phyloP scores from a whole-genome alignment of 805 yeast genomes.

The Teunomyces funiuensis region DNA sequence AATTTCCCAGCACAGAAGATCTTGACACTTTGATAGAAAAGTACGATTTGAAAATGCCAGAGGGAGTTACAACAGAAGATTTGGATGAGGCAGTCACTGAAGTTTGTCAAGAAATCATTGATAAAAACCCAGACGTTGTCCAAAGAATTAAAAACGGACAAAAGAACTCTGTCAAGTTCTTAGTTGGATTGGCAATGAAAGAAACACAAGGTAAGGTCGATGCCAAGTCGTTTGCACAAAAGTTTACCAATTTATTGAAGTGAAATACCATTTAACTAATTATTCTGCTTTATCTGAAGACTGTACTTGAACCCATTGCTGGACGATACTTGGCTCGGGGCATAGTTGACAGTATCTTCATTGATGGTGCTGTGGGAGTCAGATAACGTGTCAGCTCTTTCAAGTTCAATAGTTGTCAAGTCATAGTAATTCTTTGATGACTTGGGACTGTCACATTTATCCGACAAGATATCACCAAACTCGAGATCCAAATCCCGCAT shows the following conservation, averaged over 20 bases:
- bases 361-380: neutral
- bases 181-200: conserved; percentile 86
- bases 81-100: conserved; percentile 32
- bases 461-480: conserved; percentile 13
- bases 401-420: neutral
- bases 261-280: neutral
- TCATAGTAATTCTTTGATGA: neutral
- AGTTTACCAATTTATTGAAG: conserved; percentile 23
- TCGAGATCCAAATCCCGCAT: conserved; percentile 16
- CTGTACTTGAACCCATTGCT: conserved; percentile 14
- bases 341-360: neutral
- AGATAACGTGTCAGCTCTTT: neutral
- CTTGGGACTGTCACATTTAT: conserved; percentile 4
- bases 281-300: conserved; percentile 13
- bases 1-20: conserved; percentile 31
- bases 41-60: conserved; percentile 45
- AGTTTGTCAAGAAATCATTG: conserved; percentile 48
- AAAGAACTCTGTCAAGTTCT: conserved; percentile 66
- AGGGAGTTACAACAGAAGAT: conserved; percentile 29
- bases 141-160: conserved; percentile 56
- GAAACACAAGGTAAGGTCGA: conserved; percentile 63
- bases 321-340: neutral
- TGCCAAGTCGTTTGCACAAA: conserved; percentile 29
- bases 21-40: conserved; percentile 51
- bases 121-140: conserved; percentile 53